Evolutionary conservation across 2,329 filamentous ascomycete species (phyloP), one percentile per base, ranked within the genome.

Genomic region (Hortaea werneckii): DNA sequence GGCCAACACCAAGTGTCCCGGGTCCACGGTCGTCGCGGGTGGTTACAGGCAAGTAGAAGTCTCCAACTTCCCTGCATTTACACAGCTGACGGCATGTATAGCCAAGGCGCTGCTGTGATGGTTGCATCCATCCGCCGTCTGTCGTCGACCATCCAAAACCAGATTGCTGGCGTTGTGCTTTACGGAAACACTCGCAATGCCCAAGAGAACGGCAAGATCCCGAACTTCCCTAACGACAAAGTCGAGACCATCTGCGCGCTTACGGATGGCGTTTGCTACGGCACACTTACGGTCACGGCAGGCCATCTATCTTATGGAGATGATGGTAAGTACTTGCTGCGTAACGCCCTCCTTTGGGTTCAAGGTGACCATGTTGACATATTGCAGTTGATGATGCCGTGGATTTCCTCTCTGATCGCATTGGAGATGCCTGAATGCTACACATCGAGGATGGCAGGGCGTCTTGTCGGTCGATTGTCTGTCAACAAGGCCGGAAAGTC

Each of bases 101-200:
- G 61, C 39, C 67, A 69, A 58, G 65, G 67, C 34, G 58, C 63
- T 4, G 66, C 66, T 8, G 54, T 68, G 29, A 66, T 66, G 27
- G 62, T 63, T 2, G 58, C 55, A 7, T 55, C 65, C 0, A 57
- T 68, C 40, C 50, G 58, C 12, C 52, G 55, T 6, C 55, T 65
- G 6, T 50, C 51, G 8, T 28, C 52, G 11, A 48, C 51, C 1
- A 54, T 65, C 12, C 57, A 57, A 42, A 43, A 55, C 27, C 56
- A 58, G 27, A 55, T 68, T 45, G 61, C 61, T n/a, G 66, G 65
- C 10, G 55, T 64, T 2, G 65, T 67, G 26, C 55, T 67, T 10
- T 69, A 66, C 41, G 66, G 67, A 9, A 65, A 69, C 54, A 68
- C 66, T 5, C 58, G 60, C 48, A 68, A 68, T 42, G 41, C 45